Conservation (phyloP, 2,329 filamentous ascomycete species). For the Trichothecium sympodiale region DNA sequence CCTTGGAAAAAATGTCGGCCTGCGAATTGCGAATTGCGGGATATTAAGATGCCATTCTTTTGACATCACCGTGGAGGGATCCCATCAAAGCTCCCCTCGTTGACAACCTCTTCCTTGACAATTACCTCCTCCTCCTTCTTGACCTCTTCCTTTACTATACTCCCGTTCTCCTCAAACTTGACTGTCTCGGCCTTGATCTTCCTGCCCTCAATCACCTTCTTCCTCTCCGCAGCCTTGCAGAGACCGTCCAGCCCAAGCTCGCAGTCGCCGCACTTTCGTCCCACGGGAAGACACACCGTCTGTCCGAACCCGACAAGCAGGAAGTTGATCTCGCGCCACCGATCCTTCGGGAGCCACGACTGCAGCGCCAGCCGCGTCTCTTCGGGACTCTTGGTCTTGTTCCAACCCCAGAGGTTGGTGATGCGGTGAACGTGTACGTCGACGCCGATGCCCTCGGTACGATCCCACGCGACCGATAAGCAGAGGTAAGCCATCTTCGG, state of each 20-base stretch:
- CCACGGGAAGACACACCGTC: constrained; percentile 72
- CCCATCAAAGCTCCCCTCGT: constrained; percentile 6
- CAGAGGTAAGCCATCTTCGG: constrained; percentile 93
- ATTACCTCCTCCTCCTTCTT: constrained; percentile 14
- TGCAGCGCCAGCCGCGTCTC: constrained; percentile 67
- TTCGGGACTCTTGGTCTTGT: constrained; percentile 70
- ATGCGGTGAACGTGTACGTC: constrained; percentile 94
- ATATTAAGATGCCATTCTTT: not conserved
- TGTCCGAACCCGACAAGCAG: constrained; percentile 82
- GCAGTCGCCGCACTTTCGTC: constrained; percentile 75
- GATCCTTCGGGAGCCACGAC: constrained; percentile 71
- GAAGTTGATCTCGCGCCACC: constrained; percentile 88
- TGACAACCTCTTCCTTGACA: constrained; percentile 19
- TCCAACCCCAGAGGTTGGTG: constrained; percentile 90
- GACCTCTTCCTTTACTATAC: constrained; percentile 13
- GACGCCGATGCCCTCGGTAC: constrained; percentile 71
- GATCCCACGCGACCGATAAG: constrained; percentile 59
- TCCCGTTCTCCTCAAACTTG: constrained; percentile 13
- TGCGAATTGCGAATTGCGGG: no score
- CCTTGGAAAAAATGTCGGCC: no score
- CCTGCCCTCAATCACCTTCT: constrained; percentile 47
- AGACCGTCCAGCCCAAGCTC: constrained; percentile 64
- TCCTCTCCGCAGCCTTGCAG: constrained; percentile 61
- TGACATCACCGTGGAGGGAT: no score
- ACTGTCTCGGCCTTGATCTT: constrained; percentile 22